phyloP scores from a whole-genome alignment of 2,329 filamentous ascomycete species.

The Paecilomyces variotii region DNA sequence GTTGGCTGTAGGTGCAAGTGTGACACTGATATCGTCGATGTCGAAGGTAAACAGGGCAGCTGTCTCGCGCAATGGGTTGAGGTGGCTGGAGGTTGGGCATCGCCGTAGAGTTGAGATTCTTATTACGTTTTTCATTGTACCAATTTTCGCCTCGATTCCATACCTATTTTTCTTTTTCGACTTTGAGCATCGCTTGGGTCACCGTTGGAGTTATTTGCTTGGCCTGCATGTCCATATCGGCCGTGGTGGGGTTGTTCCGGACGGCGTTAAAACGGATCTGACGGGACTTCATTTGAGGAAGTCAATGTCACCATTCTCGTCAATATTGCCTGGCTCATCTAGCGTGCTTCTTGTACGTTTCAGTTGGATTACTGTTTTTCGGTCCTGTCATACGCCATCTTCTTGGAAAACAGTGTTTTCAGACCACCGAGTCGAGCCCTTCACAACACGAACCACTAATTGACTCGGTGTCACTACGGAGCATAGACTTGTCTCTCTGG shows the following conservation, averaged over 20 bases:
- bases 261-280: constrained; percentile 30
- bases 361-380: constrained; percentile 19
- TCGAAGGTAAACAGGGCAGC: constrained; percentile 94
- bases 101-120: constrained; percentile 36
- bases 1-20: constrained; percentile 95
- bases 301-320: constrained; percentile 26
- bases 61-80: constrained; percentile 96
- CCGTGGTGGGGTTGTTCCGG: constrained; percentile 22
- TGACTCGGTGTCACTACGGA: constrained; percentile 5
- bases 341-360: constrained; percentile 26
- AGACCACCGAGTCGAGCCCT: constrained; percentile 3
- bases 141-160: constrained; percentile 20
- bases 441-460: constrained; percentile 1
- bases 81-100: constrained; percentile 87
- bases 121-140: constrained; percentile 15
- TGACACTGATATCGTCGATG: constrained; percentile 94
- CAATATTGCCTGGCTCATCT: constrained; percentile 30
- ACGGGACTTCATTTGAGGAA: constrained; percentile 24
- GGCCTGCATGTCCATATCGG: constrained; percentile 24
- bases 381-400: constrained; percentile 6
- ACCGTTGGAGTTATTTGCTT: constrained; percentile 24
- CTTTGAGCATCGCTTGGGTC: constrained; percentile 25
- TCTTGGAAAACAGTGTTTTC: constrained; percentile 5
- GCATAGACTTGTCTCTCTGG: background rate
- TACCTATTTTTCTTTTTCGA: constrained; percentile 22